Evolutionary conservation across 805 yeast species (phyloP), one percentile per base, ranked within the genome.

Genomic region (Zygosaccharomyces pseudorouxii): DNA sequence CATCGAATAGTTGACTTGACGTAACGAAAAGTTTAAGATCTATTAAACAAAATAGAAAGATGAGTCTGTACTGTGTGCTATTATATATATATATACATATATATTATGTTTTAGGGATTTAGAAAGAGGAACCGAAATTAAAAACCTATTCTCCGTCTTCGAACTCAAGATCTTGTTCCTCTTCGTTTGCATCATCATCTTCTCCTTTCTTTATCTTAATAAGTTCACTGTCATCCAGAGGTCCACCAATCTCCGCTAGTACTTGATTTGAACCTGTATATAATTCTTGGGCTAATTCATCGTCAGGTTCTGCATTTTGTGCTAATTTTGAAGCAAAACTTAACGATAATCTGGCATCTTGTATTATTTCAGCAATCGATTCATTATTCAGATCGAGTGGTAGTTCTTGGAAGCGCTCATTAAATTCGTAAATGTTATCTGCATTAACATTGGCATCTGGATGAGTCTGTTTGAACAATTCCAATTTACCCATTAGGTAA

Each of bases 161-260:
- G 20, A 55, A 42, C 33, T 61, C 64, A 28, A 58, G 23, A 10
- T 33, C 39, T 10, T 45, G 42, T 19, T 48, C 44, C 42, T 59
- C 63, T 33, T 63, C 69, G 20, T 14, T 33, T 11, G 69, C 75
- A 23, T 65, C 74, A 36, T 69, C 72, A 5, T 68, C 73, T 33
- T 60, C 74, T 38, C 68, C 70, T 37, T 61, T 68, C 58, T 52
- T 65, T 52, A 55, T 58, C 56, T 47, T 55, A 45, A 60, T 54
- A 33, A 67, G 46, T 40, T 64, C 65, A 14, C 53, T 41, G 66
- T 69, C 79, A 65, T 68, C 78, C 20, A 73, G 57, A 1, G 79
- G 79, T 9, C 88, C 89, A 2, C 92, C 95, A 33, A 86, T 65
- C 49, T 75, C 78, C 3, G 65, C 54, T 48, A 82, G 66, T 52